phyloP scores from a whole-genome alignment of 768 basidiomycete genomes.

The Kwoniella pini region DNA sequence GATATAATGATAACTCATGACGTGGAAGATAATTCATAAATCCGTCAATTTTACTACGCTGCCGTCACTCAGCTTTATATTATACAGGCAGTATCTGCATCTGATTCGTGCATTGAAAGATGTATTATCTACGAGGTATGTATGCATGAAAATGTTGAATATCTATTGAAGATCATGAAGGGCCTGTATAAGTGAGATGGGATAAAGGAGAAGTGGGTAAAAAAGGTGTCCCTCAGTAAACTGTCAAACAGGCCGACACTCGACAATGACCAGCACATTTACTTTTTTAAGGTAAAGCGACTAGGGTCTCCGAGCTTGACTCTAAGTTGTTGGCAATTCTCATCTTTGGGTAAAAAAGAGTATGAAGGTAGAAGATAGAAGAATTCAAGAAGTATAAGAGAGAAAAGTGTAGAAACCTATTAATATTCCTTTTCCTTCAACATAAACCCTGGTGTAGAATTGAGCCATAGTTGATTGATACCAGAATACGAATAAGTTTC shows the following conservation, averaged over 20 bases:
- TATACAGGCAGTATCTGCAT: too few relatives aligned
- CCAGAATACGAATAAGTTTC: too few relatives aligned
- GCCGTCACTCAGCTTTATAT: neutral
- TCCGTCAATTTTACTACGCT: neutral
- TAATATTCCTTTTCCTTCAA: neutral
- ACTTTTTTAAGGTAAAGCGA: constrained; percentile 17
- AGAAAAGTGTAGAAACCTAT: constrained; percentile 10
- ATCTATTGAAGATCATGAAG: neutral
- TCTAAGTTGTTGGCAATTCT: constrained; percentile 33
- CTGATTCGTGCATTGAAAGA: too few relatives aligned
- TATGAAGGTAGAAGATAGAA: neutral
- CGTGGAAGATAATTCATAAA: neutral
- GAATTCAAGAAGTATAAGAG: constrained; percentile 1
- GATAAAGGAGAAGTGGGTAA: neutral
- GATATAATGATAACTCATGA: neutral
- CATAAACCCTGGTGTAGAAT: too few relatives aligned
- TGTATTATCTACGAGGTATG: neutral
- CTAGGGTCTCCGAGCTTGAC: constrained; percentile 33
- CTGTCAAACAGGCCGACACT: constrained; percentile 32
- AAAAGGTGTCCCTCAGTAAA: constrained; percentile 20
- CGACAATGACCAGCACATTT: constrained; percentile 28
- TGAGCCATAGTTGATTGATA: too few relatives aligned
- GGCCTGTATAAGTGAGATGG: neutral
- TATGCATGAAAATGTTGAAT: neutral
- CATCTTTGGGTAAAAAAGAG: constrained; percentile 15